Evolutionary conservation across 179 eudicot species (phyloP).

Genomic region (Dionaea muscipula): DNA sequence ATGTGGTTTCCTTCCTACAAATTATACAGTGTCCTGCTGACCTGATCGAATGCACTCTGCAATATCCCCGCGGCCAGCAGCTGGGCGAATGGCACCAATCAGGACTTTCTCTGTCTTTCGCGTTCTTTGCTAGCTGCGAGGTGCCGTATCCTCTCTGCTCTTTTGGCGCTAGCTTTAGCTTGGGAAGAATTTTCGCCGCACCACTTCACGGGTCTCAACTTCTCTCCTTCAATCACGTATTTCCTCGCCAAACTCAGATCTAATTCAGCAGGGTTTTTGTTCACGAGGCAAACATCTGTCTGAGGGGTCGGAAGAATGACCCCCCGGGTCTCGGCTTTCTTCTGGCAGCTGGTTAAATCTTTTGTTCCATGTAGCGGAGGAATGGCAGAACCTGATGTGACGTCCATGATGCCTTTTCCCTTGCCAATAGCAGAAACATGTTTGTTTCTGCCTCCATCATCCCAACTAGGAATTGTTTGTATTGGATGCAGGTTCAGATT

Average conservation of each 20-base stretch:
- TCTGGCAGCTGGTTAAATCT: neutral
- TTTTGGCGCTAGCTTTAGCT: conserved; percentile 9
- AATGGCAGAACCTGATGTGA: neutral
- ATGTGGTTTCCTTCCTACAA: too few species aligned
- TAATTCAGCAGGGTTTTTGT: conserved; percentile 26
- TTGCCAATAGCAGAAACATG: conserved; percentile 6
- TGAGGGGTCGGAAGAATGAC: conserved; percentile 1
- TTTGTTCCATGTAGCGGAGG: conserved; percentile 1
- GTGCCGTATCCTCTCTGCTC: conserved; percentile 10
- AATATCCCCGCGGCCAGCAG: too few species aligned
- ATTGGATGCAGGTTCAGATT: conserved; percentile 1
- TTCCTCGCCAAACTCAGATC: conserved; percentile 9
- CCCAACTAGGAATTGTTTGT: neutral
- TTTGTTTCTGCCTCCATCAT: conserved; percentile 1
- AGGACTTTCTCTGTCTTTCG: conserved; percentile 12
- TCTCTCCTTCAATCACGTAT: conserved; percentile 19
- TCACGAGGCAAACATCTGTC: conserved; percentile 13
- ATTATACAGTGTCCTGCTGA: too few species aligned
- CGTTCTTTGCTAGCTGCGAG: conserved; percentile 8
- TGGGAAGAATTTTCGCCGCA: conserved; percentile 5
- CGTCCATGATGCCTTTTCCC: conserved; percentile 11
- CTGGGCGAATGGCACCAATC: conserved; percentile 5
- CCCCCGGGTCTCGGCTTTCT: neutral
- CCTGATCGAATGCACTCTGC: too few species aligned
- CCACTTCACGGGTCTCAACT: conserved; percentile 12